Evolutionary conservation across 495 filamentous ascomycete species (phyloP), one percentile per base, ranked within the genome.

Genomic region (Choiromyces venosus): DNA sequence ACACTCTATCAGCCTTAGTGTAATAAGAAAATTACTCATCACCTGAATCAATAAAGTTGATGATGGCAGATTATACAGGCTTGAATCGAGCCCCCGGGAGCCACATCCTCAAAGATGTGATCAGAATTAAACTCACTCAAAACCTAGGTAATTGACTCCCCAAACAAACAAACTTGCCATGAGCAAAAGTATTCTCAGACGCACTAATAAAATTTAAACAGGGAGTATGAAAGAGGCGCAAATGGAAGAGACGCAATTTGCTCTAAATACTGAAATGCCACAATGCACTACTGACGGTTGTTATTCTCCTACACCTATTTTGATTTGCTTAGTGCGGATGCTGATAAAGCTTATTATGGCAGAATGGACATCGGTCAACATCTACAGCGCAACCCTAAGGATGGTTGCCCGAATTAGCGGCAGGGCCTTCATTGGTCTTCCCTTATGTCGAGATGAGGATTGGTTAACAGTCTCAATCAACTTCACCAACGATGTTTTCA

Each of bases 371-470:
- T 40, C 81, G 5, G 66, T 86, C 35, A 73, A 74, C 37, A 80
- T 85, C 46, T 84, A 86, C 74, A 44, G 70, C 1, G 82, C 77
- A 9, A 52, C 87, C 1, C 78, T 85, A 1, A 82, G 83, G 18
- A 85, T 89, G 18, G 85, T 91, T 1, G 87, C 87, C 46, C 85
- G 84, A 8, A 71, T 89, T 33, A 88, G 88, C 0, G 86, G 87
- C n/a, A 81, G 87, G 19, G 81, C 87, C 9, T 90, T 90, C 68
- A 82, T 90, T 67, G 89, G 88, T 33, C 75, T 83, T 7, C 83
- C 85, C 16, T 74, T 88, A 61, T 87, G 86, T 74, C 85, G 86
- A 2, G 81, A 87, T 37, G 81, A 85, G 67, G 85, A 87, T 19
- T 91, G 90, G 84, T 79, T 89, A 29, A 78, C 86, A 35, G 82